Evolutionary conservation across 352 stramenopile species (phyloP), one percentile per base, ranked within the genome.

Genomic region (Lagenidium giganteum): DNA sequence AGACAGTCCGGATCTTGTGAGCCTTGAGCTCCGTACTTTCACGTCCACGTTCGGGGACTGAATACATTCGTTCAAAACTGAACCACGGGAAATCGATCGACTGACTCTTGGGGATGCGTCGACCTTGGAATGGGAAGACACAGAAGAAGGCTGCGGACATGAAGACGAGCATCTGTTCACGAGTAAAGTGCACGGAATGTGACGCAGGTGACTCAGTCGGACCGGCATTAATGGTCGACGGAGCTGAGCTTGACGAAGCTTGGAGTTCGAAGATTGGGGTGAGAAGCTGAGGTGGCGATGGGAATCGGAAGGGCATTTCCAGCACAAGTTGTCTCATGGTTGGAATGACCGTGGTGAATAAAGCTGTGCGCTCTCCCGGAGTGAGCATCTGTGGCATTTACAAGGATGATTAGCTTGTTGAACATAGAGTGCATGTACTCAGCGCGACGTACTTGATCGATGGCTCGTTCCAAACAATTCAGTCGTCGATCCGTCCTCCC

Each of bases 1-100:
- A 50, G 7, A 88, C 51, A 17, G 70, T 81, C n/a, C 76, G 70
- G 35, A 88, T 63, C 43, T 88, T 88, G 30, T 88, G 55, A 8
- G 36, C 59, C 27, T 86, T 88, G n/a, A 83, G 48, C 12, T 55
- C 25, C 12, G 47, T 39, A 29, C 52, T 42, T 27, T 61, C 58
- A 9, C 42, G 44, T 5, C 53, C 59, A 3, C 47, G 47, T 1
- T 44, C 28, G 23, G 61, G 42, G 4, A 61, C 55, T 0, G 39
- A 54, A 37, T 78, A 65, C 58, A 86, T 69, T 4, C 42, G 43
- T 30, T 56, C 45, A 24, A 81, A 68, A 13, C 58, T 67, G 30
- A 84, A 87, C 47, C 55, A 67, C 3, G 70, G 70, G 18, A 87
- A 85, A 14, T 78, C 54, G 2, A 77, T 47, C n/a, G n/a, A n/a